Conservation (phyloP, 208 protist species). For the Strigomonas culicis region DNA sequence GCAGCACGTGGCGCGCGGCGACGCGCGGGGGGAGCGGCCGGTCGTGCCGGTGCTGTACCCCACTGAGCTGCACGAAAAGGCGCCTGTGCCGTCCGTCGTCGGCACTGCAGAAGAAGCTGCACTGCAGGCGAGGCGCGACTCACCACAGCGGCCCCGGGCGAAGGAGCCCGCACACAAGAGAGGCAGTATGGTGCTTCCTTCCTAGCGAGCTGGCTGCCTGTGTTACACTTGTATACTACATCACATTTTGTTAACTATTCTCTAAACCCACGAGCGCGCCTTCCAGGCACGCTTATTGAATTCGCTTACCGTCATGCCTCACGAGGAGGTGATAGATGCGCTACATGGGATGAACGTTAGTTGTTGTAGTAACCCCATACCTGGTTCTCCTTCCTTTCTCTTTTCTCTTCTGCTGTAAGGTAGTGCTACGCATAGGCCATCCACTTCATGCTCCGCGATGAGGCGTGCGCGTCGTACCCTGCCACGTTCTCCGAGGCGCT, state of each 20-base stretch:
- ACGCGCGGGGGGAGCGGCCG: neutral
- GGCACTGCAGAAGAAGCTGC: neutral
- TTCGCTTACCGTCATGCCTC: no score
- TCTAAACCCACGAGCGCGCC: no score
- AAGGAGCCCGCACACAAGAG: neutral
- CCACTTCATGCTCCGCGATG: no score
- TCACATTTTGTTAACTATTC: no score
- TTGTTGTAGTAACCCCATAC: no score
- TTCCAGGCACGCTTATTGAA: no score
- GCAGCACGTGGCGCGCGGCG: constrained; percentile 8
- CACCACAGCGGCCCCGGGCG: neutral
- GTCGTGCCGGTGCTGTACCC: constrained; percentile 68
- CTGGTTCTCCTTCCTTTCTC: no score
- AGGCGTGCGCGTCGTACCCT: constrained; percentile 1
- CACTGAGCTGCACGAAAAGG: constrained; percentile 56
- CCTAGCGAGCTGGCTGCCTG: neutral
- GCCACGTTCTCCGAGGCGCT: neutral
- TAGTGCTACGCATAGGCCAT: no score
- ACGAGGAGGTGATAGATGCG: no score
- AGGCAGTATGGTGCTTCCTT: neutral
- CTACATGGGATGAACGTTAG: no score
- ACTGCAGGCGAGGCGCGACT: neutral
- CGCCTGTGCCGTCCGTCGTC: constrained; percentile 29
- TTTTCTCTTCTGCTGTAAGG: no score
- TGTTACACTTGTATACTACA: neutral